Evolutionary conservation across 2,329 filamentous ascomycete genomes (phyloP).

Genomic region (Aspergillus intermedius): DNA sequence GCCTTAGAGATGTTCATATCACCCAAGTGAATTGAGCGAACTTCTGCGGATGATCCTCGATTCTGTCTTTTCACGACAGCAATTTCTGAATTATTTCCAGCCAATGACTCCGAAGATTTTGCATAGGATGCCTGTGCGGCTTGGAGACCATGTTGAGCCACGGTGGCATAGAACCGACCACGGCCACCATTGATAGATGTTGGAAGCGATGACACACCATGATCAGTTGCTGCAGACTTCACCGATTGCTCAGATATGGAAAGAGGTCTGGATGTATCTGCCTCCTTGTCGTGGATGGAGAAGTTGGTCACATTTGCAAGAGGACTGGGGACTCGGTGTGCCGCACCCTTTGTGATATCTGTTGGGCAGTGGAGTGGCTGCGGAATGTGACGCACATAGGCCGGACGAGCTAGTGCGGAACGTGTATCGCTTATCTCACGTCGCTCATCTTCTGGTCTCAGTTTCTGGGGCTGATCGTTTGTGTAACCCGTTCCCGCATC

Average conservation of each 20-base stretch:
- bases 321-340: not conserved
- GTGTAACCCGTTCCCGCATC: conserved; percentile 2
- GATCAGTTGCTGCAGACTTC: not conserved
- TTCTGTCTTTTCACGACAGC: conserved; percentile 18
- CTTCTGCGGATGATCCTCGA: conserved; percentile 10
- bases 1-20: conserved; percentile 24
- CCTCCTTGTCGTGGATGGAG: not conserved
- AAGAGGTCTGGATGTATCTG: not conserved
- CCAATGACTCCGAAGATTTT: conserved; percentile 13
- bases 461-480: conserved; percentile 1
- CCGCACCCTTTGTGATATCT: not conserved
- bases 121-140: not conserved
- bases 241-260: not conserved
- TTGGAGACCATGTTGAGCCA: not conserved
- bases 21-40: conserved; percentile 19
- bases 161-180: conserved; percentile 5
- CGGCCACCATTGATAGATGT: not conserved
- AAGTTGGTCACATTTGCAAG: not conserved
- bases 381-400: not conserved
- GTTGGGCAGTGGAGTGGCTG: not conserved
- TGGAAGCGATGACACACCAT: not conserved
- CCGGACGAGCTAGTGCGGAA: not conserved
- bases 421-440: not conserved
- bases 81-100: conserved; percentile 11
- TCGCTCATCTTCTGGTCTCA: not conserved